Evolutionary conservation across 495 filamentous ascomycete genomes (phyloP).

Genomic region (Chaetomium cochliodes): DNA sequence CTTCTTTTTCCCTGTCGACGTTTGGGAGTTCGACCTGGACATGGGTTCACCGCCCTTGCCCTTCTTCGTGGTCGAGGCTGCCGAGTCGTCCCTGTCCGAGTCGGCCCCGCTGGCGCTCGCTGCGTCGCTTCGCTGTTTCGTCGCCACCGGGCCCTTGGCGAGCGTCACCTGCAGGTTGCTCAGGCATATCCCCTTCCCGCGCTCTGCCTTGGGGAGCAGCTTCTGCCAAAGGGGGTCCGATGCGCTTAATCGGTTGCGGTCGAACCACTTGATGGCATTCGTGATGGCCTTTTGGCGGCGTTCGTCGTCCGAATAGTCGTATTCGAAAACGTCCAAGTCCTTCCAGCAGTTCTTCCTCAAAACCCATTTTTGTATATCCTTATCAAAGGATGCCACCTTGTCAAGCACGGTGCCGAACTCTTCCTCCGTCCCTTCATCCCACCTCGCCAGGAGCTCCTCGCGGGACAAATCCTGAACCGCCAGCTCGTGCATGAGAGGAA

Average conservation of each 20-base stretch:
- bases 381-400: slow-evolving; percentile 57
- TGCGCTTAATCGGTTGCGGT: slow-evolving; percentile 69
- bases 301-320: slow-evolving; percentile 62
- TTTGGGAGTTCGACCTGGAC: slow-evolving; percentile 54
- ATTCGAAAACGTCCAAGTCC: slow-evolving; percentile 80
- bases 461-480: slow-evolving; percentile 60
- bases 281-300: slow-evolving; percentile 79
- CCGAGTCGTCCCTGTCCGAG: slow-evolving; percentile 43
- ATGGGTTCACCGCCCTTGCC: slow-evolving; percentile 52
- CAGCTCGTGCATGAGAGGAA: slow-evolving; percentile 72
- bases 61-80: slow-evolving; percentile 30
- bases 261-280: slow-evolving; percentile 77
- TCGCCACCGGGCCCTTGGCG: slow-evolving; percentile 55
- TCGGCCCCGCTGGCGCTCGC: slow-evolving; percentile 57
- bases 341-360: slow-evolving; percentile 71
- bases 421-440: slow-evolving; percentile 55
- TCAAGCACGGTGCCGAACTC: slow-evolving; percentile 57
- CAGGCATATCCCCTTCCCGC: slow-evolving; percentile 75
- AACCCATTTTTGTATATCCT: slow-evolving; percentile 60
- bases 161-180: slow-evolving; percentile 69
- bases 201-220: slow-evolving; percentile 69
- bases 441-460: slow-evolving; percentile 55
- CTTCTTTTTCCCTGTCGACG: slow-evolving; percentile 57
- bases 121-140: slow-evolving; percentile 58
- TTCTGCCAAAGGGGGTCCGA: slow-evolving; percentile 78